Evolutionary conservation across 2,329 filamentous ascomycete genomes (phyloP).

Genomic region (Xylariomycetidae sp.): DNA sequence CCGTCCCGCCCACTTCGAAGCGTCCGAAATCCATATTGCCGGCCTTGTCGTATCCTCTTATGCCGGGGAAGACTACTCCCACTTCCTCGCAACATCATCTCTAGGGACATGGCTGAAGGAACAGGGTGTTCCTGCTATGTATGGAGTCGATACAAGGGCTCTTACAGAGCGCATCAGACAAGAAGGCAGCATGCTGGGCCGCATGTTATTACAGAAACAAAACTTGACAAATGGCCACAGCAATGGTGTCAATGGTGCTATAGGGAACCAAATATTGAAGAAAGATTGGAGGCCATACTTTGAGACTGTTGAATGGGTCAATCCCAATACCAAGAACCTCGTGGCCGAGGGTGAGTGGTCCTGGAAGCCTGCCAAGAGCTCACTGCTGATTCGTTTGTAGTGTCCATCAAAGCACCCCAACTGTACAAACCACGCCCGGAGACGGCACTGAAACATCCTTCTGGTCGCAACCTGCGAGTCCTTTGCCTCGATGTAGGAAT

Average conservation of each 20-base stretch:
- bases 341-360: constrained; percentile 80
- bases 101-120: constrained; percentile 95
- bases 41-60: constrained; percentile 89
- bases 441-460: constrained; percentile 76
- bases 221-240: constrained; percentile 37
- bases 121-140: constrained; percentile 88
- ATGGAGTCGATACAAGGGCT: constrained; percentile 88
- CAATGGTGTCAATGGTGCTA: constrained; percentile 34
- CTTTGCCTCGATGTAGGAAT: constrained; percentile 94
- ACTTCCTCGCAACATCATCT: constrained; percentile 86
- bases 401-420: constrained; percentile 83
- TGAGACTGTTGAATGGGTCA: constrained; percentile 79
- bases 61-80: constrained; percentile 90
- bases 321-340: constrained; percentile 90
- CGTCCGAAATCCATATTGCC: constrained; percentile 86
- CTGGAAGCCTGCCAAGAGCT: constrained; percentile 9
- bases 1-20: constrained; percentile 90
- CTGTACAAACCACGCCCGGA: constrained; percentile 73
- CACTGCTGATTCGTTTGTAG: constrained; percentile 50
- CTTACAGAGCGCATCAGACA: constrained; percentile 92
- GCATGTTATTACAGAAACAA: constrained; percentile 71
- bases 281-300: constrained; percentile 55
- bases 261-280: constrained; percentile 31
- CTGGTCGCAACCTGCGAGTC: constrained; percentile 80
- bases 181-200: constrained; percentile 93